Conservation (phyloP, 495 filamentous ascomycete genomes). For the Neurospora sp. region DNA sequence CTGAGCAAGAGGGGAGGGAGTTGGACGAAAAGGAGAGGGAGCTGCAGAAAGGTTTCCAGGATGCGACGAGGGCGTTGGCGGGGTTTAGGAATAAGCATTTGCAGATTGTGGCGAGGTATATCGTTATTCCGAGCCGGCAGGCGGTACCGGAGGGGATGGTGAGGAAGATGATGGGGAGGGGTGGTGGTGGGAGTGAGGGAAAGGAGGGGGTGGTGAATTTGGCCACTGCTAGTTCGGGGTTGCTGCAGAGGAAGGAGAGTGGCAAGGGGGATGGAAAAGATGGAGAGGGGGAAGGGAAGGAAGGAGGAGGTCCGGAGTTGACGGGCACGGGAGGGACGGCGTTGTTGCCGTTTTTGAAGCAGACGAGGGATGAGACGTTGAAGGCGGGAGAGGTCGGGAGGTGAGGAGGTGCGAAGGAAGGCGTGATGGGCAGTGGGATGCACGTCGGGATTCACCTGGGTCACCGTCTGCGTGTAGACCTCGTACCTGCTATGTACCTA, state of each 20-base stretch:
- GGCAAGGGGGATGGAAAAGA: no score
- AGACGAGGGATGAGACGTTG: conserved; percentile 79
- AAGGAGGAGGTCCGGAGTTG: conserved; percentile 39
- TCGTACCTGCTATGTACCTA: no score
- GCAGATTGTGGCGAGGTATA: conserved; percentile 86
- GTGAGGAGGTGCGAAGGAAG: background rate
- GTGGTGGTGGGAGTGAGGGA: background rate
- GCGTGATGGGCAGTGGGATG: background rate
- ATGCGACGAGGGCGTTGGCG: conserved; percentile 72
- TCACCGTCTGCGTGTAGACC: no score
- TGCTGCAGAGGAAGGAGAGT: conserved; percentile 6
- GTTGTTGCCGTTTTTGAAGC: conserved; percentile 86
- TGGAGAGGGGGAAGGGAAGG: no score
- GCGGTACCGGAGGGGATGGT: background rate
- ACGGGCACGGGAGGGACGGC: conserved; percentile 86
- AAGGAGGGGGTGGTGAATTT: conserved; percentile 41
- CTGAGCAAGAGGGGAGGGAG: conserved; percentile 43
- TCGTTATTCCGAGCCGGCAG: conserved; percentile 56
- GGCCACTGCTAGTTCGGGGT: conserved; percentile 42
- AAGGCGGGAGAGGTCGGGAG: conserved; percentile 5
- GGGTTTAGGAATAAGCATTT: conserved; percentile 81
- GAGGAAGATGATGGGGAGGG: background rate
- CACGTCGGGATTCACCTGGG: no score
- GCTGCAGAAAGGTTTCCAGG: conserved; percentile 62
- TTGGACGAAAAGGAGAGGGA: conserved; percentile 46